A percentile compares a stretch with the other conserved stretches of the same genome.
Conservation (phyloP, 192 early-diverging fungal species). For the Coemansia sp. region DNA sequence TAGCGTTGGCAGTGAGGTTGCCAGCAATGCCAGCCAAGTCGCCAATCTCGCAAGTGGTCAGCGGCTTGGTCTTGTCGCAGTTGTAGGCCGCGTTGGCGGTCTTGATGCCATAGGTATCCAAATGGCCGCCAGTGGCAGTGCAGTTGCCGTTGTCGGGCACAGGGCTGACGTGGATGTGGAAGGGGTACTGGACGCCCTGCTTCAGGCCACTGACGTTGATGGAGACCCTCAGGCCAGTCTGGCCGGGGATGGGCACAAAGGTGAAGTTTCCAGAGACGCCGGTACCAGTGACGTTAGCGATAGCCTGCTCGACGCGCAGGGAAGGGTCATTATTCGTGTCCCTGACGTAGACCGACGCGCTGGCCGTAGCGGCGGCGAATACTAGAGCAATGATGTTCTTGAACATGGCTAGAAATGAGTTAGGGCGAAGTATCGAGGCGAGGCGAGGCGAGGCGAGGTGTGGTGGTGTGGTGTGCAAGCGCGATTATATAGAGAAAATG, state of each 20-base stretch:
- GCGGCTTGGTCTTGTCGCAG: constrained; percentile 28
- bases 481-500: neutral
- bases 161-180: constrained; percentile 50
- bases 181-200: constrained; percentile 36
- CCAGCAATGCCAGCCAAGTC: constrained; percentile 64
- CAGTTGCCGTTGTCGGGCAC: constrained; percentile 56
- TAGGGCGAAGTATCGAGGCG: neutral
- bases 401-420: constrained; percentile 12
- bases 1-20: constrained; percentile 43
- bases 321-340: neutral
- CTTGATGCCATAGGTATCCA: constrained; percentile 41
- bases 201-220: constrained; percentile 41
- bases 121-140: constrained; percentile 54
- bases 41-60: constrained; percentile 60
- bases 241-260: constrained; percentile 21
- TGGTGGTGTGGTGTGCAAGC: neutral
- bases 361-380: constrained; percentile 21
- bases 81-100: constrained; percentile 31
- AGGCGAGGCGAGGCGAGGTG: neutral
- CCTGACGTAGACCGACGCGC: constrained; percentile 8
- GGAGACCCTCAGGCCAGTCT: constrained; percentile 32
- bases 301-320: constrained; percentile 8
- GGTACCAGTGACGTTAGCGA: constrained; percentile 24
- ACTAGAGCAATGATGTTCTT: constrained; percentile 25
- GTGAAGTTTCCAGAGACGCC: constrained; percentile 21